Base-by-base conservation (phyloP, 2,329 filamentous ascomycete species). In the Colletotrichum gigasporum region DNA sequence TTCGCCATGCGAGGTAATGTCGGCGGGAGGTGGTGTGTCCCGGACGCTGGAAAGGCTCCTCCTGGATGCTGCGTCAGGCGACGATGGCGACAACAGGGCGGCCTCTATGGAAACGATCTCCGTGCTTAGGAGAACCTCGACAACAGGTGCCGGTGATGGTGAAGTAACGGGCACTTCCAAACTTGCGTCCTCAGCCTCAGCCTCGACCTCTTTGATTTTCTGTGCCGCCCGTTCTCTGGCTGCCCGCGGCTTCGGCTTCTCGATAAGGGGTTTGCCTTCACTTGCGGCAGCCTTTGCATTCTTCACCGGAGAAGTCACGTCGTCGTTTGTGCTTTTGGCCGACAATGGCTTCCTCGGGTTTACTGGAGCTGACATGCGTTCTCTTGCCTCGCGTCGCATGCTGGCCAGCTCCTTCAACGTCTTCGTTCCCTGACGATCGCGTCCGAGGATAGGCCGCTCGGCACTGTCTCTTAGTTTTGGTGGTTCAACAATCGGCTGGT, bases 21-120 rank as follows among this genome's bases (percentile, higher is more conserved):
- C 85, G 14, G 79, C 75, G 4, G 87, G 87, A 4, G 88, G 88
- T 3, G 88, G 87, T 0, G 88, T 89, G 69, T 88, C 87, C 58
- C 80, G 75, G 18, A 69, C 75, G 86, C 61, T 80, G 74, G 26
- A 68, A 74, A 51, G 76, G 75, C 55, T 72, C 74, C 34, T 65
- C 69, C 16, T 69, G 8, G 74, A 71, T n/a, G 75, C 75, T 22
- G 78, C 80, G 39, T 83, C 80, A 4, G 86, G 84, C 2, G 85
- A 86, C 22, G 77, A 76, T 9, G 85, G 82, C 2, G 81, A 80
- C 41, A 83, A 76, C 2, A 82, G 69, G 20, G 76, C 76, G 5
- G 79, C 73, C 32, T 82, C 80, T 22, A 75, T 74, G 20, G 81
- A 74, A 7, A 77, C 76, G 22, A 70, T 71, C 24, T 75, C 71